Base-by-base conservation (phyloP, 768 basidiomycete species). In the Pleurotus eryngii region DNA sequence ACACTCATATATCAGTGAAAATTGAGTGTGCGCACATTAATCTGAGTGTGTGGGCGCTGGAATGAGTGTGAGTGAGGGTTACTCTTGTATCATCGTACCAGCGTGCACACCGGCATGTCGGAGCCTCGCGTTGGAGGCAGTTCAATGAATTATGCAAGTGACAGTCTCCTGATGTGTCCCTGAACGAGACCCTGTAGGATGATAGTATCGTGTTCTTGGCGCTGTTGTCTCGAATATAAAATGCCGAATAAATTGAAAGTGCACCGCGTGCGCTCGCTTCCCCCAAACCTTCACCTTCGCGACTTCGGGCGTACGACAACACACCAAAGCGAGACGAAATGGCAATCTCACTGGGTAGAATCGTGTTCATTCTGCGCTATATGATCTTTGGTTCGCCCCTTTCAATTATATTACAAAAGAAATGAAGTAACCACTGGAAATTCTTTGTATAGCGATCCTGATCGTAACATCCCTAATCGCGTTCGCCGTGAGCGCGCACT, bases 381-480 rank as follows among this genome's bases (percentile, higher is more conserved):
- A 24, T 54, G n/a, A 39, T 39, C 6, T n/a, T 54, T 26, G 39
- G 51, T 54, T 4, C 12, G 49, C 17, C 17, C 9, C 9, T n/a
- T 17, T 45, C 12, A 0, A 45, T 45, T n/a, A 17, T 45, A 7
- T 15, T 17, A 0, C 30, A 11, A 11, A 11, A 48, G 15, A 6
- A 24, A 8, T 20, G 1, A 17, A 11, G n/a, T n/a, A 24, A 30
- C n/a, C 5, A 17, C 30, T 15, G 3, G 26, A 11, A 8, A 14
- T n/a, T 9, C 17, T 18, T 39, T 24, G 9, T 15, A 15, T 27
- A 67, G 64, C 51, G 43, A 57, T 58, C 35, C 57, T 67, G 3
- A 49, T 56, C 17, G 24, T 72, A 11, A 67, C 68, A 56, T 60
- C 72, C 11, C 49, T 69, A 46, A 65, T 74, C 48, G 60, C 70